phyloP scores from a whole-genome alignment of 495 filamentous ascomycete genomes.

The Alectoria sarmentosa region DNA sequence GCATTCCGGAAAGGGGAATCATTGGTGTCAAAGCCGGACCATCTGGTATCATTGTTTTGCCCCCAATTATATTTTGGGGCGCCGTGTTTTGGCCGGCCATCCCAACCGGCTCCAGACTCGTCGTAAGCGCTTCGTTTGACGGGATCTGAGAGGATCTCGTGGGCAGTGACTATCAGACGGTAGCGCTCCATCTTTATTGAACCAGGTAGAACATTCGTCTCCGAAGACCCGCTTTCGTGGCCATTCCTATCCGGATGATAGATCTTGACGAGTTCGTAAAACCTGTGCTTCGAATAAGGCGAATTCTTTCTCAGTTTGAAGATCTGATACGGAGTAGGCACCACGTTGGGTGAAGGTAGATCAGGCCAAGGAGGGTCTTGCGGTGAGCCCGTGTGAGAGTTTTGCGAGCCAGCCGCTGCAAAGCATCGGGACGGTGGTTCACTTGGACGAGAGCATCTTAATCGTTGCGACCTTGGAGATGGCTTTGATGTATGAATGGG shows the following conservation, averaged over 20 bases:
- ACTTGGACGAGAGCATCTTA: not conserved
- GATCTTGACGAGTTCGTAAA: conserved; percentile 85
- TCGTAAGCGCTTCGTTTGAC: conserved; percentile 75
- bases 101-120: conserved; percentile 73
- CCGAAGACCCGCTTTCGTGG: conserved; percentile 43
- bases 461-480: not conserved
- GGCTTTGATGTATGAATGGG: not conserved
- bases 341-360: conserved; percentile 28
- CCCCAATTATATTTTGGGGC: conserved; percentile 23
- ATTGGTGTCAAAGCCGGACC: conserved; percentile 28
- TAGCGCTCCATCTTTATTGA: conserved; percentile 74
- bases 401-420: conserved; percentile 10
- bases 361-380: conserved; percentile 29
- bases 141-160: conserved; percentile 84
- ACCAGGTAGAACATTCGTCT: conserved; percentile 35
- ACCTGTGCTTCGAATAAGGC: conserved; percentile 73
- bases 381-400: not conserved
- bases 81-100: conserved; percentile 34
- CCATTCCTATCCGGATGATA: conserved; percentile 82
- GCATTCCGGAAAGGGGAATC: conserved; percentile 67
- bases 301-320: conserved; percentile 54
- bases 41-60: conserved; percentile 30
- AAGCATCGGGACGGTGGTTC: conserved; percentile 2
- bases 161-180: conserved; percentile 74
- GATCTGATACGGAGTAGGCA: conserved; percentile 90